Percentiles rank a stretch among this genome's conserved stretches.
These are phyloP conservation scores for Xylaria bambusicola DNA, from an alignment of 495 filamentous ascomycete species.

Conservation along the genomic window DNA sequence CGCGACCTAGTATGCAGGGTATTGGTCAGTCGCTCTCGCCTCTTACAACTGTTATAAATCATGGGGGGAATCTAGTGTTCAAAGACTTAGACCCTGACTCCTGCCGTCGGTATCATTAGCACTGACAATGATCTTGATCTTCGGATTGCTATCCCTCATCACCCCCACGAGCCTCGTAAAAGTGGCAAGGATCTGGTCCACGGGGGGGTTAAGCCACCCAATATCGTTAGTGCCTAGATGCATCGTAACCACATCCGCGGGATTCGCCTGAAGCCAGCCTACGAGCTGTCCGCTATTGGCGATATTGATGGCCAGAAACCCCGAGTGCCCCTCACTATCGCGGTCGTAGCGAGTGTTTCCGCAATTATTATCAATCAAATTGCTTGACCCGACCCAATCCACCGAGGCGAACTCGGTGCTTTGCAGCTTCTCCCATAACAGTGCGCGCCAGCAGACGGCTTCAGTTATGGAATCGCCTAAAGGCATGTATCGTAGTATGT, in stretches of 20 bases:
- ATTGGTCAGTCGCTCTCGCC: constrained; percentile 1
- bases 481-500: constrained; percentile 47
- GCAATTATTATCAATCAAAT: constrained; percentile 40
- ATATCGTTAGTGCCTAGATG: constrained; percentile 60
- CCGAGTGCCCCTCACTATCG: constrained; percentile 55
- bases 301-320: constrained; percentile 52
- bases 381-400: constrained; percentile 51
- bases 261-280: constrained; percentile 50
- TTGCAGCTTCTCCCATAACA: constrained; percentile 49
- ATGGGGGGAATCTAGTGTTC: not conserved
- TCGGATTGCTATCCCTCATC: constrained; percentile 51
- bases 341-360: constrained; percentile 43
- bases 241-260: constrained; percentile 55
- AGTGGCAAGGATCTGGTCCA: constrained; percentile 45
- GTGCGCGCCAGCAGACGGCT: constrained; percentile 50
- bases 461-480: constrained; percentile 56
- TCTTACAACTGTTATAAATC: not conserved
- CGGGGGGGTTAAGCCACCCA: constrained; percentile 43
- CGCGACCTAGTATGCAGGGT: constrained; percentile 42
- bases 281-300: constrained; percentile 49
- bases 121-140: constrained; percentile 54
- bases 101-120: not conserved
- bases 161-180: constrained; percentile 46
- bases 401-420: constrained; percentile 40
- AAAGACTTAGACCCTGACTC: too few species aligned